Percentiles rank a stretch among this genome's conserved stretches.
Conservation (phyloP, 73 alveolate species). For the Paramecium sexaurelia region DNA sequence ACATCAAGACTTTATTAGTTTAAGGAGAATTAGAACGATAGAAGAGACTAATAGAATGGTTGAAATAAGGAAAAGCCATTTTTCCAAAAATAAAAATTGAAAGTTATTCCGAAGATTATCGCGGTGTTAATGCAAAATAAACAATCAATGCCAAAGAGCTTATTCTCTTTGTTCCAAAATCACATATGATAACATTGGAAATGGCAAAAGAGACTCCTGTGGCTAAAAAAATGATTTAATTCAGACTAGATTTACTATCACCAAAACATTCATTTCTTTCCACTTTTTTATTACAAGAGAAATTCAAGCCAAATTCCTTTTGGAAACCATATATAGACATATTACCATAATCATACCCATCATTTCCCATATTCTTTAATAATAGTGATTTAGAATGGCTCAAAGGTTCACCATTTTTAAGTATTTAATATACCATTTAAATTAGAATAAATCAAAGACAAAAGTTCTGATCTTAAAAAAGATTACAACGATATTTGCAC, state of each 20-base stretch:
- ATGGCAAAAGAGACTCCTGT: slow-evolving; percentile 88
- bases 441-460: slow-evolving; percentile 80
- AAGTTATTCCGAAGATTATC: slow-evolving; percentile 85
- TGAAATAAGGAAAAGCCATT: slow-evolving; percentile 77
- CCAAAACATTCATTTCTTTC: slow-evolving; percentile 97
- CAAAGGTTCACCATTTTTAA: slow-evolving; percentile 93
- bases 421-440: neutral
- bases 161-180: slow-evolving; percentile 86
- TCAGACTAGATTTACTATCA: slow-evolving; percentile 87
- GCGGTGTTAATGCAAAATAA: slow-evolving; percentile 93
- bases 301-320: slow-evolving; percentile 74
- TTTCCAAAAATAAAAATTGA: slow-evolving; percentile 80
- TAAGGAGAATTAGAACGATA: slow-evolving; percentile 75
- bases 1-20: slow-evolving; percentile 61
- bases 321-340: slow-evolving; percentile 93
- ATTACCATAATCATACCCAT: slow-evolving; percentile 84
- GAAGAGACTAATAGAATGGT: slow-evolving; percentile 74
- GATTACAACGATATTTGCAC: slow-evolving; percentile 90
- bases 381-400: slow-evolving; percentile 88
- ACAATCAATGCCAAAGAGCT: slow-evolving; percentile 79
- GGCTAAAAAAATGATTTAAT: slow-evolving; percentile 87
- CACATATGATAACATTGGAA: slow-evolving; percentile 93
- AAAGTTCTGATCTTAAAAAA: slow-evolving; percentile 81
- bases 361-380: slow-evolving; percentile 95
- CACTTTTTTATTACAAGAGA: slow-evolving; percentile 89